These are phyloP conservation scores for Penicillium coffeae DNA, from an alignment of 495 filamentous ascomycete species.

Conservation along the genomic window DNA sequence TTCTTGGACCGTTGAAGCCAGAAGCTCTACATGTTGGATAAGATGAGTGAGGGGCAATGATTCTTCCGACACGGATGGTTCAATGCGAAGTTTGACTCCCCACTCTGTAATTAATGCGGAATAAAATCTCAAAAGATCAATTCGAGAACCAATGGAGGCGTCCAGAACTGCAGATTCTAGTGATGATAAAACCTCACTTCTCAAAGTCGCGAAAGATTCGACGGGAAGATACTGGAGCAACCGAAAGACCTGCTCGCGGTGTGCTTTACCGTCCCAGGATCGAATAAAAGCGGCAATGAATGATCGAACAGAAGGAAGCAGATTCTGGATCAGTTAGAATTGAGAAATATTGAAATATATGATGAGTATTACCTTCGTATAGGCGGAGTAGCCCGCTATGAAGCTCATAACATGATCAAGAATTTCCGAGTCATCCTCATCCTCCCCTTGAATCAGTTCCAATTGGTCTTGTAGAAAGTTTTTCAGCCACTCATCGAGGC, in stretches of 20 bases:
- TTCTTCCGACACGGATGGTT: constrained; percentile 25
- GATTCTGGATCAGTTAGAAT: constrained; percentile 37
- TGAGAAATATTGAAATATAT: not conserved
- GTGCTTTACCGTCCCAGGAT: constrained; percentile 64
- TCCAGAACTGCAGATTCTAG: constrained; percentile 58
- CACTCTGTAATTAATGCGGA: constrained; percentile 66
- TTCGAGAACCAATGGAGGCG: constrained; percentile 45
- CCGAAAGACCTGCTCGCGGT: constrained; percentile 57
- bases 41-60: constrained; percentile 43
- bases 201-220: constrained; percentile 51
- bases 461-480: constrained; percentile 58
- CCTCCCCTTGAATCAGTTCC: constrained; percentile 46
- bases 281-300: constrained; percentile 61
- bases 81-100: constrained; percentile 45
- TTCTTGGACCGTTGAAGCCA: constrained; percentile 61
- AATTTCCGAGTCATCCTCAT: constrained; percentile 45
- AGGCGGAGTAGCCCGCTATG: constrained; percentile 55
- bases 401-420: constrained; percentile 50
- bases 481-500: constrained; percentile 64
- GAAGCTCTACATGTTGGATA: constrained; percentile 55
- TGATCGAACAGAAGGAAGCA: constrained; percentile 56
- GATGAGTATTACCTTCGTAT: constrained; percentile 55
- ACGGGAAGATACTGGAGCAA: constrained; percentile 63
- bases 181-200: constrained; percentile 43
- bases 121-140: constrained; percentile 64